Evolutionary conservation across 2,329 filamentous ascomycete genomes (phyloP).

Genomic region (Pestalotiopsis sp.): DNA sequence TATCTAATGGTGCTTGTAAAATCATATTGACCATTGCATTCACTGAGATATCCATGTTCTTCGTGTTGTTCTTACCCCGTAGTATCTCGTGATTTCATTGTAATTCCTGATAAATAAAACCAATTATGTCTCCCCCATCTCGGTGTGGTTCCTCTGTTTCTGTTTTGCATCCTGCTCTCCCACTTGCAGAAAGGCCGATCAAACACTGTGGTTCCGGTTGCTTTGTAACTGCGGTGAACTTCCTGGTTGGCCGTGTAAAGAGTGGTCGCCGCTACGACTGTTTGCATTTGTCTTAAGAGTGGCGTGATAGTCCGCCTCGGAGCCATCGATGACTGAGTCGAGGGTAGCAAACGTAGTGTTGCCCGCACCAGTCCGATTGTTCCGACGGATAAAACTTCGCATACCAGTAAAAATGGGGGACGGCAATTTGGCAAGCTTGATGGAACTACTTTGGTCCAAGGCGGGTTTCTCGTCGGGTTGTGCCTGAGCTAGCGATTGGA

Average conservation of each 20-base stretch:
- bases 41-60: no score
- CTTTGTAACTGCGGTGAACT: background rate
- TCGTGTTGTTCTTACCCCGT: no score
- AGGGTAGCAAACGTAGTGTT: constrained; percentile 6
- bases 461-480: constrained; percentile 14
- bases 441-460: background rate
- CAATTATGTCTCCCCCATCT: no score
- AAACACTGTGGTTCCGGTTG: no score
- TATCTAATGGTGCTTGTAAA: no score
- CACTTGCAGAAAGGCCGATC: no score
- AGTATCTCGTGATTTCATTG: no score
- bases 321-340: constrained; percentile 1
- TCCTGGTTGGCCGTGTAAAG: background rate
- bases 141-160: no score
- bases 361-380: background rate
- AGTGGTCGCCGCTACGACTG: background rate
- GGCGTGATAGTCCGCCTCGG: constrained; percentile 10
- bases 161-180: no score
- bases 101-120: no score
- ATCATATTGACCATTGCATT: no score
- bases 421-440: background rate
- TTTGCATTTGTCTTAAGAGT: background rate
- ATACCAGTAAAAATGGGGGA: background rate
- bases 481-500: constrained; percentile 14
- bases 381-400: background rate